phyloP scores from a whole-genome alignment of 1,139 yeast genomes.

The Kazachstania sp. region DNA sequence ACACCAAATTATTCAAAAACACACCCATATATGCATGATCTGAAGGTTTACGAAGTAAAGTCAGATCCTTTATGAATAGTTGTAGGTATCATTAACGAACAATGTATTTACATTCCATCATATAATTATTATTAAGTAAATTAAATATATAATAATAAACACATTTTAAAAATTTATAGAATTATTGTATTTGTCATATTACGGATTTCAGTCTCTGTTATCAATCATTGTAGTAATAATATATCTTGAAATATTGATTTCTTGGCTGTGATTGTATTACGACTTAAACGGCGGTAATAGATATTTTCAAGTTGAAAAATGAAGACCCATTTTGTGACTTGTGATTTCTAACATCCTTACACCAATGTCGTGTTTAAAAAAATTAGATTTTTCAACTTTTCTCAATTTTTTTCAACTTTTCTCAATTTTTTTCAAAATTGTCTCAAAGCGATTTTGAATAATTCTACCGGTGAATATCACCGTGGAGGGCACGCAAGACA shows the following conservation, averaged over 20 bases:
- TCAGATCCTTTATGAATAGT: constrained; percentile 8
- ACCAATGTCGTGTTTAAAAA: background rate
- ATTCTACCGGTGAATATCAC: background rate
- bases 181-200: background rate
- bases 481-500: too few relatives aligned
- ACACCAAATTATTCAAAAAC: background rate
- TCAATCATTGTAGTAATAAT: too few relatives aligned
- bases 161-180: background rate
- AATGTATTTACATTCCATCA: constrained; percentile 13
- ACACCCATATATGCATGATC: constrained; percentile 5
- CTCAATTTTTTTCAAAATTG: background rate
- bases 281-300: too few relatives aligned
- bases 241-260: too few relatives aligned
- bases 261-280: too few relatives aligned
- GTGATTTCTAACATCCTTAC: background rate
- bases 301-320: background rate
- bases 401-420: background rate
- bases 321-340: background rate
- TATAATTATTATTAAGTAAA: constrained; percentile 1
- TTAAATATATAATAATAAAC: background rate
- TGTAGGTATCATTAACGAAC: constrained; percentile 14
- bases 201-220: too few relatives aligned
- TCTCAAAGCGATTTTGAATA: background rate
- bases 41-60: constrained; percentile 16
- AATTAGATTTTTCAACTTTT: background rate